Evolutionary conservation across 139 green algal genomes (phyloP).

Genomic region (Bryopsis sp.): DNA sequence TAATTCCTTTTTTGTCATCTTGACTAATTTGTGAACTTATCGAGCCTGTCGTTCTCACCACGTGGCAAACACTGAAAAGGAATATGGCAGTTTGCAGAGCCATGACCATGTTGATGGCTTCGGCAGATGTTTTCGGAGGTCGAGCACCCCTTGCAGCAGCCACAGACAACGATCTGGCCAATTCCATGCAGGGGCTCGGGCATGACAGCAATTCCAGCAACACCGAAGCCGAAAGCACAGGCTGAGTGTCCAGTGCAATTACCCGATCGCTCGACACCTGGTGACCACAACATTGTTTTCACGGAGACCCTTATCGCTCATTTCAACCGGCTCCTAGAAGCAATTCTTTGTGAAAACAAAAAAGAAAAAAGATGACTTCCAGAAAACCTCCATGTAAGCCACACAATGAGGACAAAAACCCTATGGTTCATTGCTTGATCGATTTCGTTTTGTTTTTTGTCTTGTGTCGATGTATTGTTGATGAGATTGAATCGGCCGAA

Average conservation of each 20-base stretch:
- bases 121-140: conserved; percentile 8
- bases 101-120: conserved; percentile 10
- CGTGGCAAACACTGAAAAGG: conserved; percentile 11
- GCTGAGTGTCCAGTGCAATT: conserved; percentile 17
- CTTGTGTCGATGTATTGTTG: neutral
- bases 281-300: neutral
- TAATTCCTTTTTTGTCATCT: neutral
- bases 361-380: neutral
- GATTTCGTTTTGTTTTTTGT: neutral
- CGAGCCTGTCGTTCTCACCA: neutral
- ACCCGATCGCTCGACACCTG: conserved; percentile 2
- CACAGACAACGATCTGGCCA: neutral
- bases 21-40: neutral
- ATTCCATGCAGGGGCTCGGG: conserved; percentile 9
- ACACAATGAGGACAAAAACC: too few relatives aligned
- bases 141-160: neutral
- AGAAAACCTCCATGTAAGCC: neutral
- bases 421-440: too few relatives aligned
- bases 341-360: too few relatives aligned
- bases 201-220: neutral
- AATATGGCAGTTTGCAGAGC: neutral
- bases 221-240: conserved; percentile 1
- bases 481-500: neutral
- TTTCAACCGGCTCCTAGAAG: too few relatives aligned
- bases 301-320: too few relatives aligned